Base-by-base conservation (phyloP, 345 rosid genomes). In the Populus tremula region DNA sequence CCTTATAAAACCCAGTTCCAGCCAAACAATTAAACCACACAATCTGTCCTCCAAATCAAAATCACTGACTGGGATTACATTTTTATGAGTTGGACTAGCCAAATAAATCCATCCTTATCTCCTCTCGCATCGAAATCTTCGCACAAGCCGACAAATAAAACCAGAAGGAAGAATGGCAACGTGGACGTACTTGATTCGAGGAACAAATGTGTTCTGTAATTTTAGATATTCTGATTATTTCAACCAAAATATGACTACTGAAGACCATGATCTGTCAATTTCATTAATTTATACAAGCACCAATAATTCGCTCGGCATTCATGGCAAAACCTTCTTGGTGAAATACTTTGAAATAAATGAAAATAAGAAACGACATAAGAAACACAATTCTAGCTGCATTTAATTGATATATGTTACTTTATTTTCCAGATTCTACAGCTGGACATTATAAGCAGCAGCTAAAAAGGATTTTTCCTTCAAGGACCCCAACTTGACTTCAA, bases 41-140 rank as follows among this genome's bases (percentile, higher is more conserved):
- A 69, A 56, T 36, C 76, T 81, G 72, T 76, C 86, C 81, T 82
- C 67, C 79, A 70, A 59, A 71, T 36, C 76, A 75, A 33, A 6
- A 31, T 12, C 33, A 63, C n/a, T 25, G 63, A 59, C 67, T 7
- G 36, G 61, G 43, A 39, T 67, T 67, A 70, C 50, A 77, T 54
- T 77, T 36, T 77, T 67, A 74, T 79, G 66, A 63, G 67, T 56
- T 47, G 18, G 66, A 69, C 4, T 39, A 59, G 80, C 23, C 71
- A 78, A 56, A 38, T 17, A 64, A 25, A 39, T 5, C 61, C 67
- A 79, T 73, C 74, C 76, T 35, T 70, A 66, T 72, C 76, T 69
- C 62, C 33, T 49, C 61, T 35, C 39, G 39, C 18, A 39, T 53
- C 35, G 35, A 68, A 68, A 64, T 76, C 29, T 6, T 35, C 27